Evolutionary conservation across 352 stramenopile species (phyloP).

Genomic region (Halophytophthora batemanensis): DNA sequence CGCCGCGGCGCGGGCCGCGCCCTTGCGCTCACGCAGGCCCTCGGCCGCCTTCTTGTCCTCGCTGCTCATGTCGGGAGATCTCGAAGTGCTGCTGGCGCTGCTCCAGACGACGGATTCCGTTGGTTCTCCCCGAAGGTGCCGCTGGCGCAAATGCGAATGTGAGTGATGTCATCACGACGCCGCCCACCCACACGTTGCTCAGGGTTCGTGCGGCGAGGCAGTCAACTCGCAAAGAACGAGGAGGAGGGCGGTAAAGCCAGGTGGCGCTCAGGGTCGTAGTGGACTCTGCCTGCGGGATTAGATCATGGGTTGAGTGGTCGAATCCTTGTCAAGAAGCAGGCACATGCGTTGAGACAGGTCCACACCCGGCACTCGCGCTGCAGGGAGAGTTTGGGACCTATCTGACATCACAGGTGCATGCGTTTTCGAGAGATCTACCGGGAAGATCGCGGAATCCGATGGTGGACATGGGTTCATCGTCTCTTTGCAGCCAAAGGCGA

Average conservation of each 20-base stretch:
- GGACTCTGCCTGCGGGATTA: too few relatives aligned
- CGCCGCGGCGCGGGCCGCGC: slow-evolving; percentile 11
- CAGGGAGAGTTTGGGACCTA: background rate
- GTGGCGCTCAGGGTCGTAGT: too few relatives aligned
- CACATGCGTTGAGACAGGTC: too few relatives aligned
- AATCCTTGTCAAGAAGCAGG: too few relatives aligned
- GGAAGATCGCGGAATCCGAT: slow-evolving; percentile 18
- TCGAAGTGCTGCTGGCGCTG: slow-evolving; percentile 17
- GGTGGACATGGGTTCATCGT: slow-evolving; percentile 5
- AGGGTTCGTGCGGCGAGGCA: too few relatives aligned
- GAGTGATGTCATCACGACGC: slow-evolving; percentile 34
- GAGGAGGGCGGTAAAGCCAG: too few relatives aligned
- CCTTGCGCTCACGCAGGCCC: slow-evolving; percentile 63
- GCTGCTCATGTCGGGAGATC: slow-evolving; percentile 28
- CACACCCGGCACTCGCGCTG: too few relatives aligned
- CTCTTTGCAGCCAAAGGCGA: slow-evolving; percentile 23
- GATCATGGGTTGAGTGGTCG: too few relatives aligned
- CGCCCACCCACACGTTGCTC: slow-evolving; percentile 3
- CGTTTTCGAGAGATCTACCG: background rate
- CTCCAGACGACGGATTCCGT: slow-evolving; percentile 14
- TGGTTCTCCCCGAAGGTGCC: slow-evolving; percentile 17
- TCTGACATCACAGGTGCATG: background rate
- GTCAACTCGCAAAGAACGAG: too few relatives aligned
- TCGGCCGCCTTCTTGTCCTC: slow-evolving; percentile 18
- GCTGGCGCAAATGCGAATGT: slow-evolving; percentile 31